phyloP scores from a whole-genome alignment of 2,329 filamentous ascomycete genomes.

The Myriosclerotinia curreyana region DNA sequence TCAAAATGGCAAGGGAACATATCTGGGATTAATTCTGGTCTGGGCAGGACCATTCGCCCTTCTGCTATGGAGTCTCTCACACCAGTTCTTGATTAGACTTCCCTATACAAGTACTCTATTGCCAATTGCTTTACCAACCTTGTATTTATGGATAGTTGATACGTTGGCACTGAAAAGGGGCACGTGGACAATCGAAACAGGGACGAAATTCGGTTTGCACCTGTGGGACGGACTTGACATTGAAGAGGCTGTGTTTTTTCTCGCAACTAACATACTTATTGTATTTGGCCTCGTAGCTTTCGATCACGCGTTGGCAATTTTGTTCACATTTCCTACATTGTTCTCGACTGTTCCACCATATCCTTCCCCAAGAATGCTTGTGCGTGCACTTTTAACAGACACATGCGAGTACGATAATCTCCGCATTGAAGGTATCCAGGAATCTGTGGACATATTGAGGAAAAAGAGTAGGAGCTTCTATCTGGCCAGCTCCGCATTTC shows the following conservation, averaged over 20 bases:
- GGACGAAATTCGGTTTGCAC: conserved; percentile 62
- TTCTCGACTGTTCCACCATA: conserved; percentile 51
- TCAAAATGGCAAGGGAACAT: conserved; percentile 54
- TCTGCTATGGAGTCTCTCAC: conserved; percentile 61
- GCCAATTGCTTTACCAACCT: conserved; percentile 61
- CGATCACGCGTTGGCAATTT: conserved; percentile 64
- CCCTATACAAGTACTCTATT: conserved; percentile 56
- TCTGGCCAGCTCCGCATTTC: conserved; percentile 66
- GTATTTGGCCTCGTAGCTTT: conserved; percentile 67
- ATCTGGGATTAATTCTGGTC: conserved; percentile 65
- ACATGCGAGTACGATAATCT: conserved; percentile 53
- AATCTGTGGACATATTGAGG: conserved; percentile 56
- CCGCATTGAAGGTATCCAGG: conserved; percentile 55
- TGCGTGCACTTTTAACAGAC: conserved; percentile 50
- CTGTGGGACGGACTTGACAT: conserved; percentile 66
- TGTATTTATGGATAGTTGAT: conserved; percentile 72
- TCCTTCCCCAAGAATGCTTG: conserved; percentile 49
- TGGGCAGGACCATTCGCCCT: conserved; percentile 68
- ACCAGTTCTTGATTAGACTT: conserved; percentile 60
- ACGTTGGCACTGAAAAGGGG: conserved; percentile 64
- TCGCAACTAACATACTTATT: conserved; percentile 66
- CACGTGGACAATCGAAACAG: conserved; percentile 67
- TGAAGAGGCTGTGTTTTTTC: conserved; percentile 73
- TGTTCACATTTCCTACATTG: conserved; percentile 58
- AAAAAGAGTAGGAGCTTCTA: conserved; percentile 72